A percentile compares a stretch with the other conserved stretches of the same genome.
phyloP scores from a whole-genome alignment of 495 filamentous ascomycete species.

The Aspergillus ostianus region DNA sequence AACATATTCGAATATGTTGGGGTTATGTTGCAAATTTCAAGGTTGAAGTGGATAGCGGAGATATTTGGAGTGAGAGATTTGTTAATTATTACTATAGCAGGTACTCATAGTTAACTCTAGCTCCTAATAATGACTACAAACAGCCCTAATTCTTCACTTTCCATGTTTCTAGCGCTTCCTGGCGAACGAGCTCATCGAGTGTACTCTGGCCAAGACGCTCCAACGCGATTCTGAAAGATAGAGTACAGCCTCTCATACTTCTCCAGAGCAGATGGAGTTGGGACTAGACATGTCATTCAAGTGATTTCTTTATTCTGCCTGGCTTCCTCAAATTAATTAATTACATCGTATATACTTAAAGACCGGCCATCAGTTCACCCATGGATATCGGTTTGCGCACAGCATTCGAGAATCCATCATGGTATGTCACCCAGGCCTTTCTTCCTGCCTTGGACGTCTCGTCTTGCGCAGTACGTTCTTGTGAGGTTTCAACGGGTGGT shows the following conservation, averaged over 20 bases:
- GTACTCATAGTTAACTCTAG: too few relatives aligned
- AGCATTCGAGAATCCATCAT: conserved; percentile 96
- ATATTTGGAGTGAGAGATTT: too few relatives aligned
- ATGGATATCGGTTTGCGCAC: conserved; percentile 89
- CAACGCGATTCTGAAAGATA: neutral
- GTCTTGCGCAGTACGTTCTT: conserved; percentile 22
- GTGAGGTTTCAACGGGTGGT: conserved; percentile 25
- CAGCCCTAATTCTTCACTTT: too few relatives aligned
- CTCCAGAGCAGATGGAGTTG: neutral
- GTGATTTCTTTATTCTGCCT: neutral
- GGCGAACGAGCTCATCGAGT: too few relatives aligned
- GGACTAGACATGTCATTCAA: neutral
- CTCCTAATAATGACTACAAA: too few relatives aligned
- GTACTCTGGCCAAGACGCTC: too few relatives aligned
- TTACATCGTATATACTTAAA: conserved; percentile 20
- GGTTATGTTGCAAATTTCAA: too few relatives aligned
- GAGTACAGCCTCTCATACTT: too few relatives aligned
- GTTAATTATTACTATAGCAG: too few relatives aligned
- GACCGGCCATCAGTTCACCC: conserved; percentile 68
- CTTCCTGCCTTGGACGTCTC: conserved; percentile 43
- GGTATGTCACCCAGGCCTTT: conserved; percentile 88
- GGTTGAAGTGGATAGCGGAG: too few relatives aligned
- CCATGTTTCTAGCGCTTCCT: too few relatives aligned
- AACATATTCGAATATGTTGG: too few relatives aligned
- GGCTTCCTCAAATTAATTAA: neutral